These are phyloP conservation scores for Collybia mongolica DNA, from an alignment of 768 basidiomycete genomes.

Conservation along the genomic window DNA sequence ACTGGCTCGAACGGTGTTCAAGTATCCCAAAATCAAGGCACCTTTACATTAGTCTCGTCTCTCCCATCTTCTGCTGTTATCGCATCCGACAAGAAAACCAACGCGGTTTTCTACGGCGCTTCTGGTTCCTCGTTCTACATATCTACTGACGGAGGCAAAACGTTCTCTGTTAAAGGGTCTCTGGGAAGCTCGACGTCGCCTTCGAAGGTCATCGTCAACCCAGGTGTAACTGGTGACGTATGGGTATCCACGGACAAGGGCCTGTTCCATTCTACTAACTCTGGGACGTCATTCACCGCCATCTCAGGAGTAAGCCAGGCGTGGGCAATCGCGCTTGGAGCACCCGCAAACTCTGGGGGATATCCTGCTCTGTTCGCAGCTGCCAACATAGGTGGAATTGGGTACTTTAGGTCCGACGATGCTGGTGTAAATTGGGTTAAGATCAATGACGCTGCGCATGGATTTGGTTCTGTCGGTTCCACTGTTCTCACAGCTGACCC, in stretches of 20 bases:
- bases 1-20: constrained; percentile 46
- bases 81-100: constrained; percentile 61
- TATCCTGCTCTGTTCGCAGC: constrained; percentile 58
- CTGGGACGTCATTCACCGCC: constrained; percentile 46
- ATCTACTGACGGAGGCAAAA: constrained; percentile 56
- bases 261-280: constrained; percentile 57
- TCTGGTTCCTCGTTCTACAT: constrained; percentile 55
- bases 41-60: constrained; percentile 48
- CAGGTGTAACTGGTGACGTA: constrained; percentile 53
- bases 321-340: constrained; percentile 60
- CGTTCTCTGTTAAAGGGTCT: constrained; percentile 41
- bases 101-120: constrained; percentile 59
- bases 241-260: constrained; percentile 62
- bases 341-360: constrained; percentile 42
- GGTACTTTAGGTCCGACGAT: constrained; percentile 58
- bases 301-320: constrained; percentile 47
- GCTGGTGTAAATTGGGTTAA: constrained; percentile 54
- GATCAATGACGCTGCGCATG: constrained; percentile 57
- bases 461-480: constrained; percentile 50
- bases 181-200: constrained; percentile 49
- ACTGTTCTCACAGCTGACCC: constrained; percentile 53
- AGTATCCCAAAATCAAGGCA: constrained; percentile 48
- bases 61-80: constrained; percentile 55
- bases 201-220: constrained; percentile 53
- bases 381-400: constrained; percentile 47